Evolutionary conservation across 2,329 filamentous ascomycete species (phyloP), one percentile per base, ranked within the genome.

Genomic region (Coniochaeta pulveracea): DNA sequence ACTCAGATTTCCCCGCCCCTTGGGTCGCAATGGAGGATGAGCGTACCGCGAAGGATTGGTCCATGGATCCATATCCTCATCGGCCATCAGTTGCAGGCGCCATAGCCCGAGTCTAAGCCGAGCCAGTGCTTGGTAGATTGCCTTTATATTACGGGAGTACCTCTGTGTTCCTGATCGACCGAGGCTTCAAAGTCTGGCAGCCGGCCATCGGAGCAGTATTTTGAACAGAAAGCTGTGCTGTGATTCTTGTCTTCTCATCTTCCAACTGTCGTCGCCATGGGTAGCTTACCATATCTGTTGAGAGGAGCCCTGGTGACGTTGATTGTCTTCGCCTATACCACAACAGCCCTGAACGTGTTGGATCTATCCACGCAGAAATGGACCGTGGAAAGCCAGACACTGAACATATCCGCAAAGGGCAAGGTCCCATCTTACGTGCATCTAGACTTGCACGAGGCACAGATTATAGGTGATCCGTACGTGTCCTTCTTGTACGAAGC

Each of bases 351-450:
- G 6, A 46, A 54, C 31, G 45, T 64, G 9, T 41, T 61, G 24
- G 58, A 63, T 32, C 47, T 69, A 4, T 57, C 56, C 21, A 50
- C 52, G 9, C 48, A 59, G 26, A 39, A 46, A 14, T 67, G 64
- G 64, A 63, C 54, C 2, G 45, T 69, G 7, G 55, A 54, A 6
- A 69, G 63, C 41, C 46, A 52, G 11, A 50, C 51, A 5, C 46
- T 61, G 27, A 68, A 72, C 37, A 61, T 67, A 18, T 67, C 62
- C 0, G 64, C 76, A 2, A 64, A 69, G 1, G 73, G 61, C 2
- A 56, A 56, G 15, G 57, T 75, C 4, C 72, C 73, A 3, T 74
- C 69, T 0, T 69, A 76, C 33, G 70, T 61, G 1, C 72, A 78
- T 48, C 48, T 79, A 10, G 72, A 79, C 45, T 55, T 79, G 2